Base-by-base conservation (phyloP, 2,329 filamentous ascomycete genomes). In the Apiospora hydei region DNA sequence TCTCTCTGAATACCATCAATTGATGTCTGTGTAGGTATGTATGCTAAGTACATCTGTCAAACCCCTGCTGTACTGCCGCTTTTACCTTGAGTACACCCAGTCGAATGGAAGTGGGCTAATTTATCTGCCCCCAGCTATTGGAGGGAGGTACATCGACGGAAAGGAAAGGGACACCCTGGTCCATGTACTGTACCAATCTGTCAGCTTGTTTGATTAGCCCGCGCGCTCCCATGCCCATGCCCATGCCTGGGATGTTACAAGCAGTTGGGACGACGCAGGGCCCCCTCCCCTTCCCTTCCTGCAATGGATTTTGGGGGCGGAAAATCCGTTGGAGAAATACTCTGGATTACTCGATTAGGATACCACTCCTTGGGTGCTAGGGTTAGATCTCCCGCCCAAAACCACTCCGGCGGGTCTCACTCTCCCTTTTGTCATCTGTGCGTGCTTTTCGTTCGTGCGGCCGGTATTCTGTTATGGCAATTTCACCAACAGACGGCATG, bases 281-380 rank as follows among this genome's bases (percentile, higher is more conserved):
- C 26, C 51, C n/a, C 49, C 24, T 13, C 7, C 49, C 11, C 51
- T 8, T 21, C 57, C 34, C 34, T 41, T 41, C 57, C 24, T 64
- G 57, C 57, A 64, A 41, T 64, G 57, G 18, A 41, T 64, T 64
- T 64, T 64, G 34, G 34, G 57, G 34, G 34, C 57, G 18, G 10
- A 64, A 64, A 64, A 64, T 64, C 57, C 57, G 34, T 64, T 64
- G 57, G 57, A 64, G 57, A 64, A 64, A 64, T 38, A 41, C 30
- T 34, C n/a, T 8, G 18, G n/a, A 41, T 64, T 64, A 41, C 57
- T 64, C 34, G 57, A 64, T 64, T 64, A 16, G 57, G 57, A 24
- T 18, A 64, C 30, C n/a, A 41, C n/a, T 64, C 57, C 57, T 64
- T 64, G 41, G 34, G 57, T 43, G 1, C 41, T 38, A 43, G 13